phyloP scores from a whole-genome alignment of 208 protist species.

The Leishmania guyanensis region DNA sequence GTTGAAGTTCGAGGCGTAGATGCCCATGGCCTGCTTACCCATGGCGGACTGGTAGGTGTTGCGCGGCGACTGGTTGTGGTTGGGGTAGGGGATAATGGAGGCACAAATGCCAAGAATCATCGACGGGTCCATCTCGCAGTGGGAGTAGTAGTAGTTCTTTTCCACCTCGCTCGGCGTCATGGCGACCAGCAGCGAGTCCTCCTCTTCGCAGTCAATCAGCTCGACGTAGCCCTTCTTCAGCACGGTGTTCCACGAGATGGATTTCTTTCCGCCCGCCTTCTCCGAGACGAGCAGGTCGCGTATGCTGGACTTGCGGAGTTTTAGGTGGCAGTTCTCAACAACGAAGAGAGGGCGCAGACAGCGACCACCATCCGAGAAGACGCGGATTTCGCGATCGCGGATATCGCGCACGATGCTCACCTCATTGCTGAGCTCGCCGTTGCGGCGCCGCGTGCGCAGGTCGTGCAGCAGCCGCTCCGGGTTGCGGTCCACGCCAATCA shows the following conservation, averaged over 20 bases:
- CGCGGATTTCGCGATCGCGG: constrained; percentile 69
- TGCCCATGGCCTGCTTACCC: constrained; percentile 99
- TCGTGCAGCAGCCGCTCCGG: constrained; percentile 73
- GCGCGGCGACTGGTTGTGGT: constrained; percentile 99
- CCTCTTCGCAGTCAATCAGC: constrained; percentile 99
- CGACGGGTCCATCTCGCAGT: constrained; percentile 91
- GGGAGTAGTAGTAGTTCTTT: constrained; percentile 87
- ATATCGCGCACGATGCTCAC: constrained; percentile 79
- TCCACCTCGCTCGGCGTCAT: constrained; percentile 75
- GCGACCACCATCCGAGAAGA: constrained; percentile 77
- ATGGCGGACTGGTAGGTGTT: constrained; percentile 99
- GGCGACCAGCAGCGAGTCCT: constrained; percentile 99
- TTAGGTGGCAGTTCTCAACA: constrained; percentile 60
- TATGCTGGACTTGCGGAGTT: constrained; percentile 62
- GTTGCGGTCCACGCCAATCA: constrained; percentile 85
- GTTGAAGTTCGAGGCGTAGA: constrained; percentile 95
- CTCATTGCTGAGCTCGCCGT: constrained; percentile 78
- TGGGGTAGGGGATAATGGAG: constrained; percentile 99
- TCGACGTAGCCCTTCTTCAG: constrained; percentile 76
- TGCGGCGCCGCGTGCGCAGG: constrained; percentile 73
- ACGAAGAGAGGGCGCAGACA: constrained; percentile 80
- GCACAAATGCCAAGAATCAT: constrained; percentile 92
- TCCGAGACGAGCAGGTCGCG: constrained; percentile 82
- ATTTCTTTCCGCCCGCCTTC: constrained; percentile 62
- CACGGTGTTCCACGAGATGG: constrained; percentile 71